Percentiles rank a stretch among this genome's conserved stretches.
phyloP scores from a whole-genome alignment of 2,329 filamentous ascomycete genomes.

The Sporothrix schenckii region DNA sequence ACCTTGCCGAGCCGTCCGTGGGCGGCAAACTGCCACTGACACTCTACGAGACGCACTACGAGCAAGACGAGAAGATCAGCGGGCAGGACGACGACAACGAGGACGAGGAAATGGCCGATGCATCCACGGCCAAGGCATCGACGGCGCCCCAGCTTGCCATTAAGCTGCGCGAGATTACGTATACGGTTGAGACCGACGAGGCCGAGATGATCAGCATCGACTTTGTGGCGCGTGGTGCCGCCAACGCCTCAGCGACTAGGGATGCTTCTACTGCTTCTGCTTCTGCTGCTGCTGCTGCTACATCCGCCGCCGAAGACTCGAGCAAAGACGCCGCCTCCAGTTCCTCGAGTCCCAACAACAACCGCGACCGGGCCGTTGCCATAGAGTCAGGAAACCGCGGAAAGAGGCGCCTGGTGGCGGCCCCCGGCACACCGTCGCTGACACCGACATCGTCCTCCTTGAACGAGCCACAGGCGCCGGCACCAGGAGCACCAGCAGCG shows the following conservation, averaged over 20 bases:
- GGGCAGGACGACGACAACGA: conserved; percentile 44
- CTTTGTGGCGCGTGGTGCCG: conserved; percentile 82
- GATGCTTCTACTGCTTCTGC: conserved; percentile 1
- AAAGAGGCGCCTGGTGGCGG: conserved; percentile 47
- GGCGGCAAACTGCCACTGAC: conserved; percentile 85
- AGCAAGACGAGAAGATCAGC: conserved; percentile 56
- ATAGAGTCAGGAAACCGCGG: conserved; percentile 42
- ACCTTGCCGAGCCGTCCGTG: conserved; percentile 56
- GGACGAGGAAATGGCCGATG: conserved; percentile 68
- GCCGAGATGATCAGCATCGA: conserved; percentile 98
- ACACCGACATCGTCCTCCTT: conserved; percentile 36
- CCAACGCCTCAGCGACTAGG: conserved; percentile 68
- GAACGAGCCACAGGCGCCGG: background rate
- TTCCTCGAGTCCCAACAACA: conserved; percentile 15
- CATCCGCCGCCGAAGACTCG: background rate
- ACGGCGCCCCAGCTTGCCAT: conserved; percentile 60
- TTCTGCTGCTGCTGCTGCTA: background rate
- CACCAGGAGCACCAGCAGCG: background rate
- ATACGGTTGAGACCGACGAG: conserved; percentile 89
- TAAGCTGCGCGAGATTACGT: conserved; percentile 80
- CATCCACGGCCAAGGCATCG: background rate
- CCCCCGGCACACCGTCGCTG: conserved; percentile 35
- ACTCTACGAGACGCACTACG: conserved; percentile 83
- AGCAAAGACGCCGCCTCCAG: background rate
- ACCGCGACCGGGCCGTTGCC: conserved; percentile 35